Percentiles rank a stretch among this genome's conserved stretches.
phyloP scores from a whole-genome alignment of 2,329 filamentous ascomycete species.

The Sordariomycetes sp. region DNA sequence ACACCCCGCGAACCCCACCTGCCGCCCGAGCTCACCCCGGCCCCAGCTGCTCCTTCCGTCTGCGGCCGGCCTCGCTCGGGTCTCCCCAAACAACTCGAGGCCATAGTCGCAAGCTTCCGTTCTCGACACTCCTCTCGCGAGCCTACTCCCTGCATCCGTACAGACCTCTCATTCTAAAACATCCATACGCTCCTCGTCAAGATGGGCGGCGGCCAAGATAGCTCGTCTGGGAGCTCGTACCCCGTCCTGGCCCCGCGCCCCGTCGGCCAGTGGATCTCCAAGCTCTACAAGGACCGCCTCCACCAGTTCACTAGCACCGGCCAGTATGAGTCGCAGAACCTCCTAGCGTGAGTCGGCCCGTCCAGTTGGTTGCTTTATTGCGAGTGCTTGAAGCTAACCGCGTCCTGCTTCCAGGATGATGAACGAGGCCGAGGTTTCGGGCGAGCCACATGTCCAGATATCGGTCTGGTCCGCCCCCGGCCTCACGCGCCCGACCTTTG shows the following conservation, averaged over 20 bases:
- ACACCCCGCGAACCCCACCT: background rate
- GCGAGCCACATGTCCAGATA: conserved; percentile 67
- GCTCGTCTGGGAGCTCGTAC: conserved; percentile 33
- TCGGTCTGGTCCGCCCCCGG: conserved; percentile 75
- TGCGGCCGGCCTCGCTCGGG: background rate
- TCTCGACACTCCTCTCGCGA: background rate
- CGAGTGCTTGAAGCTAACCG: background rate
- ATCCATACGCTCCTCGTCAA: conserved; percentile 1
- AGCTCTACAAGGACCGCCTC: conserved; percentile 76
- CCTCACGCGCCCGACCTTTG: conserved; percentile 69
- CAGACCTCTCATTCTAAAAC: background rate
- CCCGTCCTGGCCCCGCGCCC: conserved; percentile 37
- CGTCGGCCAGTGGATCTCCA: conserved; percentile 67
- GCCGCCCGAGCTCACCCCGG: background rate
- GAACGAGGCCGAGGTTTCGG: conserved; percentile 52
- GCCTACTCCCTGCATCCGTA: background rate
- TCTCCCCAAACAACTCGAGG: background rate
- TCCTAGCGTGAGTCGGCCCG: conserved; percentile 46
- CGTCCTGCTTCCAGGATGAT: conserved; percentile 42
- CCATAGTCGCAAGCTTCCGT: background rate
- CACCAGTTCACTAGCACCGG: conserved; percentile 66
- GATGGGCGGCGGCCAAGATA: conserved; percentile 37
- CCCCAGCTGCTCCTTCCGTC: background rate
- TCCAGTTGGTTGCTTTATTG: background rate
- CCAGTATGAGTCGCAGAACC: conserved; percentile 64